Percentiles rank a stretch among this genome's conserved stretches.
Conservation (phyloP, 2,329 filamentous ascomycete species). For the Zopfia rhizophila region DNA sequence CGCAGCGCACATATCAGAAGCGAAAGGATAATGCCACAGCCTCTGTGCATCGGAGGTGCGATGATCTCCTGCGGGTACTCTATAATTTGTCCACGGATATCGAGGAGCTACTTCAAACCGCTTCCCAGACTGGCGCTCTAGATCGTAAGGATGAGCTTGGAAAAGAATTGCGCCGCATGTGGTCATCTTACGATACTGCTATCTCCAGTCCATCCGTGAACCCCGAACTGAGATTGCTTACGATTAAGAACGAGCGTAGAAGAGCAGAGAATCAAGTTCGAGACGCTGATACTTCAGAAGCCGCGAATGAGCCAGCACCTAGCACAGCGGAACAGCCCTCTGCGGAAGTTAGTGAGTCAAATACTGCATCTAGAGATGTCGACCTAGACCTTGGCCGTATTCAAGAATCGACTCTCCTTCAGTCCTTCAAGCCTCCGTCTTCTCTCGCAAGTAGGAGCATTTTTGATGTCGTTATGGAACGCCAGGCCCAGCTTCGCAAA, state of each 20-base stretch:
- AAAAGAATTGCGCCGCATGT: conserved; percentile 26
- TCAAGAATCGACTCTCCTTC: conserved; percentile 15
- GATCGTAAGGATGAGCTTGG: conserved; percentile 26
- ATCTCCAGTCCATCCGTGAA: conserved; percentile 29
- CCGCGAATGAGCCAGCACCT: not conserved
- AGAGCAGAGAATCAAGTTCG: conserved; percentile 14
- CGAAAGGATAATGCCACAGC: conserved; percentile 34
- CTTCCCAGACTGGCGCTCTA: conserved; percentile 22
- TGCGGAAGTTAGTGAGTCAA: too few relatives aligned
- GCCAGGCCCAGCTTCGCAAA: conserved; percentile 21
- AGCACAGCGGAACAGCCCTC: too few relatives aligned
- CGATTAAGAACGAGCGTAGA: conserved; percentile 30
- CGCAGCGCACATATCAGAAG: conserved; percentile 36
- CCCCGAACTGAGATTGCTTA: conserved; percentile 31
- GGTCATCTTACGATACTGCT: conserved; percentile 28
- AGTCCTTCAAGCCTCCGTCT: conserved; percentile 12
- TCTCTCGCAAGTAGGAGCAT: conserved; percentile 16
- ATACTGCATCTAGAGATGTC: conserved; percentile 3
- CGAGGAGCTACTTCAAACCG: conserved; percentile 30
- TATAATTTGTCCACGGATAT: conserved; percentile 32
- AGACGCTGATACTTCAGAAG: not conserved
- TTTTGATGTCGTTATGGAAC: conserved; percentile 25
- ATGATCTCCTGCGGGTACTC: conserved; percentile 33
- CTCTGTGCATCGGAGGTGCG: conserved; percentile 25
- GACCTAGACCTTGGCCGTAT: conserved; percentile 18